Base-by-base conservation (phyloP, 225 moss, liverwort and hornwort genomes). In the Climacium dendroides region DNA sequence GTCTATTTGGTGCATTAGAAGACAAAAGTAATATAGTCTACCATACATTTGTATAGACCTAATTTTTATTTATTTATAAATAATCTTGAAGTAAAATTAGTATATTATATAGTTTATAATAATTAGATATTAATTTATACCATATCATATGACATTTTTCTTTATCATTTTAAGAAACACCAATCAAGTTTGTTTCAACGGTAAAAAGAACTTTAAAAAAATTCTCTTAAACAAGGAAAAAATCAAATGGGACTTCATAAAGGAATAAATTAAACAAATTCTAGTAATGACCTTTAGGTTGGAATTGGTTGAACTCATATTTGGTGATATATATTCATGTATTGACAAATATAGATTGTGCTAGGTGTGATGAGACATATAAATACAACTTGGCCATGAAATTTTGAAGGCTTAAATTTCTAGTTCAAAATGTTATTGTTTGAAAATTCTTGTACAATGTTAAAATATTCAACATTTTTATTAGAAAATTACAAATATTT, bases 251-350 rank as follows among this genome's bases (percentile, higher is more conserved):
- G 2, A 72, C 10, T 45, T 41, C 0, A 15, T 1, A 5, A 70
- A 70, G 3, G 5, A 1, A 41, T 15, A 24, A 39, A 69, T 7
- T 14, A 39, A 69, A 39, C 4, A 16, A 45, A 72, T 45, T 72
- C 1, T 7, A 72, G 4, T 45, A 0, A 5, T 1, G 0, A 9
- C 10, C 0, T 35, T 5, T 65, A 19, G 5, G 1, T 65, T 0
- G 2, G 1, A 26, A 26, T 7, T 15, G 5, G 3, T 43, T 70
- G 3, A 15, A 9, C 2, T 3, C 0, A 70, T 41, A 43, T 43
- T 70, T 43, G 15, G 43, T 70, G 9, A 70, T 26, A 70, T 25
- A 41, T 41, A 70, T 70, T 41, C 26, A 14, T 70, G 9, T 9
- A 3, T 26, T 71, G 28, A 71, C 6, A 72, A 69, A 45, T 45